Base-by-base conservation (phyloP, 345 rosid genomes). In the Carallia pectinifolia region DNA sequence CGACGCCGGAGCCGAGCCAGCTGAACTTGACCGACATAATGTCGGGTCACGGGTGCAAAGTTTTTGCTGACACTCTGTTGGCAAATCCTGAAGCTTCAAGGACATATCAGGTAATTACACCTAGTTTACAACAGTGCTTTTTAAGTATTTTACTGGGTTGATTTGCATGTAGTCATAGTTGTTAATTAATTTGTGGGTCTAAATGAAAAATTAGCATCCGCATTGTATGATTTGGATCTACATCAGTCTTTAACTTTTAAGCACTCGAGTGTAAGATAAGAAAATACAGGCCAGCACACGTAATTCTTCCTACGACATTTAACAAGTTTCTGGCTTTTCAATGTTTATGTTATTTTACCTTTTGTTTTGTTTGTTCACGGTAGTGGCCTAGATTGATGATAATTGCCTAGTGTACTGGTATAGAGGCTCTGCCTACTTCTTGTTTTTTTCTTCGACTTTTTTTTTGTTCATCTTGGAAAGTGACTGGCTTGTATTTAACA, bases 1-100 rank as follows among this genome's bases (percentile, higher is more conserved):
- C 98, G 37, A 68, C 89, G 15, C 99, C 99, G 27, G 95, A 76
- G 23, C 97, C 98, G 23, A 72, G 85, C 47, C 76, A 79, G 79
- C 68, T 88, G 80, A 96, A 89, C 53, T 17, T 96, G 63, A 92
- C 98, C 27, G 84, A 74, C 23, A 77, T 89, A 65, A 96, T 96
- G 98, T 85, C 95, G 39, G 89, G 86, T 61, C 98, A 96, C 64
- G 98, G 98, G 6, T 96, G 99, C 65, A 88, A 87, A 82, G 87
- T 85, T 34, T 96, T 96, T 66, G 97, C 99, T 17, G 92, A 88
- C 64, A 79, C 93, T 38, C 76, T 95, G 63, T 33, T 84, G 60
- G 75, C 87, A 23, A 87, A 86, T 69, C 79, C 76, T 9, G 92
- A 81, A 29, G 91, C 98, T 60, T 66, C 85, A 7, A 79, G 82